A percentile compares a stretch with the other conserved stretches of the same genome.
Evolutionary conservation across 768 basidiomycete genomes (phyloP).

Genomic region (Dioszegia crocea): DNA sequence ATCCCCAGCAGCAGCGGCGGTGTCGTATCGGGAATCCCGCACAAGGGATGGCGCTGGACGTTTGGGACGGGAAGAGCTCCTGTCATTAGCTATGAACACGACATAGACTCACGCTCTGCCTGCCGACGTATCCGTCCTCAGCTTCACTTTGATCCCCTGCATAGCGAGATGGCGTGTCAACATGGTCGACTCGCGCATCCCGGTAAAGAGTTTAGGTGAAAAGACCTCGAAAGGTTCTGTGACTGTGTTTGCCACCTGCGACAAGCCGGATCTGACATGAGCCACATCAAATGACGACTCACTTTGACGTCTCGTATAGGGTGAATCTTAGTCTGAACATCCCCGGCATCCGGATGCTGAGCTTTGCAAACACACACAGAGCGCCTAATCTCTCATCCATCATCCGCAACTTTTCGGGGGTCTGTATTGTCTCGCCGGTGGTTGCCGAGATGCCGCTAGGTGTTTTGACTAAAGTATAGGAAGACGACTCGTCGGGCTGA

Average conservation of each 20-base stretch:
- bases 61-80: background rate
- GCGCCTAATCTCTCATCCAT: slow-evolving; percentile 38
- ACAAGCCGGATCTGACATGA: slow-evolving; percentile 24
- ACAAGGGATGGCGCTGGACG: background rate
- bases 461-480: slow-evolving; percentile 36
- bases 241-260: slow-evolving; percentile 31
- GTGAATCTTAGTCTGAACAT: slow-evolving; percentile 46
- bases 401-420: slow-evolving; percentile 44
- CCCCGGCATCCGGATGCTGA: slow-evolving; percentile 47
- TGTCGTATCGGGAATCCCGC: background rate
- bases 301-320: slow-evolving; percentile 46
- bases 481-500: background rate
- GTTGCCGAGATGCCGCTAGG: slow-evolving; percentile 47
- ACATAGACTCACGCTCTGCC: slow-evolving; percentile 40
- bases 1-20: background rate
- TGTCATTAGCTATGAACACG: background rate
- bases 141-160: slow-evolving; percentile 50
- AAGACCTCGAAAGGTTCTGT: slow-evolving; percentile 50
- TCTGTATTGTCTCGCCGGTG: slow-evolving; percentile 47
- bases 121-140: slow-evolving; percentile 41
- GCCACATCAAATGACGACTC: slow-evolving; percentile 15
- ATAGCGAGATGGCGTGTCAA: slow-evolving; percentile 49
- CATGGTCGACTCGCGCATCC: slow-evolving; percentile 48
- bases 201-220: slow-evolving; percentile 50
- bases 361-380: slow-evolving; percentile 49